phyloP scores from a whole-genome alignment of 331 rosid species.

The Telfairia occidentalis region DNA sequence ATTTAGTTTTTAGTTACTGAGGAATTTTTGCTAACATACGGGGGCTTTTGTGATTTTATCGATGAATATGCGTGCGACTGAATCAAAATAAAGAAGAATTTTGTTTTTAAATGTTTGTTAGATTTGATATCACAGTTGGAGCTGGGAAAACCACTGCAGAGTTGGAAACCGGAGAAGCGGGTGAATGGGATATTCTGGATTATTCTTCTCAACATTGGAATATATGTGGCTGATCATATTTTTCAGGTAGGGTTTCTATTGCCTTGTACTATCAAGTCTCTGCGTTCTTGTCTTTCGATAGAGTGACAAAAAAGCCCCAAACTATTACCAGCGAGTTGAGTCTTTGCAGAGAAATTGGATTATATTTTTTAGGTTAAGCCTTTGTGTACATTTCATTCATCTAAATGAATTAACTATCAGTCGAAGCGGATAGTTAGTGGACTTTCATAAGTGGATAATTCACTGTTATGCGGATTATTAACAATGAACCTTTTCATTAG shows the following conservation, averaged over 20 bases:
- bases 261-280: too few relatives aligned
- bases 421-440: background rate
- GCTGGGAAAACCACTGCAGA: conserved; percentile 38
- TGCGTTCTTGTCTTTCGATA: background rate
- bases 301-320: background rate
- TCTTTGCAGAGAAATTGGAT: background rate
- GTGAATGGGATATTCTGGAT: conserved; percentile 87
- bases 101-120: conserved; percentile 21
- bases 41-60: background rate
- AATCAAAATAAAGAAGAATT: background rate
- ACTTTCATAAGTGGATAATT: background rate
- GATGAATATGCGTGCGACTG: background rate
- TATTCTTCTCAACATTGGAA: conserved; percentile 62
- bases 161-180: conserved; percentile 44
- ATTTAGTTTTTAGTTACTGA: background rate
- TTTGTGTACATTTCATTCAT: background rate
- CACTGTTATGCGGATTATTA: background rate
- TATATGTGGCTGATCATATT: conserved; percentile 67
- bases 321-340: background rate
- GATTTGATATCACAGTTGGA: conserved; percentile 69
- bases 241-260: conserved; percentile 40
- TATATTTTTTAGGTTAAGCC: background rate
- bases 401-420: background rate
- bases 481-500: background rate
- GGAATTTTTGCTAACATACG: conserved; percentile 32